These are phyloP conservation scores for Juncus inflexus DNA, from an alignment of 176 grass and related monocot species.

Conservation along the genomic window DNA sequence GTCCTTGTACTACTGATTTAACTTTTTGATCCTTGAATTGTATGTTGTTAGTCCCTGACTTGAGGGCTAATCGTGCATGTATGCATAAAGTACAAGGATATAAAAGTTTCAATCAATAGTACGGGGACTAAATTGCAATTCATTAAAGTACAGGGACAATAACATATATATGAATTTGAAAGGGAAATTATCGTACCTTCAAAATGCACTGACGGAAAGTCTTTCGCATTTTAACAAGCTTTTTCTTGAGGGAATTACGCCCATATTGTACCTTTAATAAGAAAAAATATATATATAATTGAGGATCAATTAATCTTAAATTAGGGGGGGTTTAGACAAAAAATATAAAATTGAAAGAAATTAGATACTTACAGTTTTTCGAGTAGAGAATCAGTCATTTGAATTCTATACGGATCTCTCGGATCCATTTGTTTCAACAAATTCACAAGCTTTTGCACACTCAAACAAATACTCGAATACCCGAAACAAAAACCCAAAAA, in stretches of 20 bases:
- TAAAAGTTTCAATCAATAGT: neutral
- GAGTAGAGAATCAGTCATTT: constrained; percentile 64
- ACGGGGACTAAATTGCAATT: too few relatives aligned
- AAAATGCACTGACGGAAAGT: constrained; percentile 65
- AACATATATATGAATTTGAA: too few relatives aligned
- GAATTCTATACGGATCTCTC: constrained; percentile 54
- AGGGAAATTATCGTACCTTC: too few relatives aligned
- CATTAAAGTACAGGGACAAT: neutral
- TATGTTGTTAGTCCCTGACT: too few relatives aligned
- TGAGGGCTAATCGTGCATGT: too few relatives aligned
- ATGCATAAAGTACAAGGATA: too few relatives aligned
- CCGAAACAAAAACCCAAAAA: neutral
- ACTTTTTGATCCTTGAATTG: too few relatives aligned
- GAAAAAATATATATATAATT: neutral
- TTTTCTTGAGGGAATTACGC: constrained; percentile 65
- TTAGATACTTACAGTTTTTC: constrained; percentile 62
- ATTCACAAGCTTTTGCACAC: constrained; percentile 33
- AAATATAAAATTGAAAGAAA: too few relatives aligned
- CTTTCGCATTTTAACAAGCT: constrained; percentile 63
- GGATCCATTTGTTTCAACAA: constrained; percentile 84
- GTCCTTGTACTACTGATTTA: too few relatives aligned
- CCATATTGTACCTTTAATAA: constrained; percentile 82
- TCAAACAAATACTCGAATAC: constrained; percentile 13
- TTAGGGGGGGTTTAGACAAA: neutral
- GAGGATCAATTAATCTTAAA: neutral